Conservation (phyloP, 2,329 filamentous ascomycete species). For the Fusarium secorum region DNA sequence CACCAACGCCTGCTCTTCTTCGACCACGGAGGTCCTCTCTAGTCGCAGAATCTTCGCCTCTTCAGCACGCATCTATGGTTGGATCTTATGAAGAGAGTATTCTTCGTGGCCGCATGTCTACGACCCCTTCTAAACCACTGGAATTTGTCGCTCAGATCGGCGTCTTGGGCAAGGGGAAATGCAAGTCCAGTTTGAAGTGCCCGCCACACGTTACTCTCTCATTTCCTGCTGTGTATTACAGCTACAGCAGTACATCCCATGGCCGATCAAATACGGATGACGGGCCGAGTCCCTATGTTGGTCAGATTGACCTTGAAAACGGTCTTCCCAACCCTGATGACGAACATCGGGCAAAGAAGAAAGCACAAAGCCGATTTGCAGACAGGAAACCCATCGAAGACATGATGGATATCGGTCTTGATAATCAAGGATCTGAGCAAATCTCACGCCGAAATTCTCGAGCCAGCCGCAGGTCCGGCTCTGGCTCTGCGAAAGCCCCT, state of each 20-base stretch:
- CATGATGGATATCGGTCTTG: slow-evolving; percentile 31
- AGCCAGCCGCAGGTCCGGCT: slow-evolving; percentile 63
- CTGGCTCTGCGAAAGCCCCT: slow-evolving; percentile 64
- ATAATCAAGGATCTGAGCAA: slow-evolving; percentile 21
- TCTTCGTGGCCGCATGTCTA: slow-evolving; percentile 93
- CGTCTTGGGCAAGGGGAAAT: slow-evolving; percentile 87
- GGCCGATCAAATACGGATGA: slow-evolving; percentile 74
- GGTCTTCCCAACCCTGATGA: slow-evolving; percentile 66
- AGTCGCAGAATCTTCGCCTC: slow-evolving; percentile 75
- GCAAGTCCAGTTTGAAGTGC: slow-evolving; percentile 83
- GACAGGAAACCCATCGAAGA: slow-evolving; percentile 48
- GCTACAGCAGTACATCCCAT: slow-evolving; percentile 75
- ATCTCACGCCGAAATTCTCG: slow-evolving; percentile 46
- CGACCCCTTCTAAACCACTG: slow-evolving; percentile 88
- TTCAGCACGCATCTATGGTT: slow-evolving; percentile 94
- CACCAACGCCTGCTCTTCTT: slow-evolving; percentile 60
- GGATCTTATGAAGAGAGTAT: slow-evolving; percentile 99
- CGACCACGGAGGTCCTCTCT: slow-evolving; percentile 73
- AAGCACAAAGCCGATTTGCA: slow-evolving; percentile 55
- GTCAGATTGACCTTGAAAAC: slow-evolving; percentile 89
- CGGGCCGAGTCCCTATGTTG: slow-evolving; percentile 94
- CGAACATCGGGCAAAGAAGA: slow-evolving; percentile 57
- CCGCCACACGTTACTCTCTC: slow-evolving; percentile 89
- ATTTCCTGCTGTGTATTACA: slow-evolving; percentile 96
- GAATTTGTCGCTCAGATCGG: slow-evolving; percentile 96